Evolutionary conservation across 2,329 filamentous ascomycete species (phyloP), one percentile per base, ranked within the genome.

Genomic region (Tolypocladium capitatum): DNA sequence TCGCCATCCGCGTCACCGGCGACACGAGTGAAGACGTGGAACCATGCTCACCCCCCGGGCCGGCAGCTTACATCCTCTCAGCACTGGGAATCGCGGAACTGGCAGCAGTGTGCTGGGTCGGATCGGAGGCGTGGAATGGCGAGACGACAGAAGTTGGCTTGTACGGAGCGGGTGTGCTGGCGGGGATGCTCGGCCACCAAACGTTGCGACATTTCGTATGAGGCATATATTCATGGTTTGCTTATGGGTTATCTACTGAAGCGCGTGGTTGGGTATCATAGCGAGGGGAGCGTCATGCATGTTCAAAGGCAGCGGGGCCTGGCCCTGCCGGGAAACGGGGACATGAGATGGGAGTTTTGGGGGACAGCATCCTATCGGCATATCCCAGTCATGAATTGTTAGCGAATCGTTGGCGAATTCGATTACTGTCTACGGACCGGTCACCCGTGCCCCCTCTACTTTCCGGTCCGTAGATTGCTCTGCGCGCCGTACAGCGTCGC

Each of bases 31-130:
- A 47, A 3, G 48, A 55, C 4, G 11, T 49, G 42, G 35, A 52
- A 43, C 10, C 47, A 51, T 10, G 47, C 50, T 20, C 46, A 46
- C 13, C 40, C 0, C 60, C 59, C 0, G 54, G 50, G 7, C 49
- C 52, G 7, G 52, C 53, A 8, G 55, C 49, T 2, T 58, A 57
- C 4, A 31, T 58, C 4, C 50, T 57, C 11, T 61, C 63, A 9
- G 54, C 55, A 4, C 33, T 65, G 21, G 61, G 60, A 9, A 60
- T 64, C 0, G 45, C 55, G 0, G 64, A 67, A 49, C 48, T 67
- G 7, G 57, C 59, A 0, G 58, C 56, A 14, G 48, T 65, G 2
- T 67, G 63, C 49, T 65, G 62, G 62, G 53, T 64, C 5, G 61
- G 52, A 1, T 61, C 58, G 51, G 55, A 62, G 43, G 54, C 59